Percentiles rank a stretch among this genome's conserved stretches.
Evolutionary conservation across 2,329 filamentous ascomycete species (phyloP).

Genomic region (Ascomycota sp.): DNA sequence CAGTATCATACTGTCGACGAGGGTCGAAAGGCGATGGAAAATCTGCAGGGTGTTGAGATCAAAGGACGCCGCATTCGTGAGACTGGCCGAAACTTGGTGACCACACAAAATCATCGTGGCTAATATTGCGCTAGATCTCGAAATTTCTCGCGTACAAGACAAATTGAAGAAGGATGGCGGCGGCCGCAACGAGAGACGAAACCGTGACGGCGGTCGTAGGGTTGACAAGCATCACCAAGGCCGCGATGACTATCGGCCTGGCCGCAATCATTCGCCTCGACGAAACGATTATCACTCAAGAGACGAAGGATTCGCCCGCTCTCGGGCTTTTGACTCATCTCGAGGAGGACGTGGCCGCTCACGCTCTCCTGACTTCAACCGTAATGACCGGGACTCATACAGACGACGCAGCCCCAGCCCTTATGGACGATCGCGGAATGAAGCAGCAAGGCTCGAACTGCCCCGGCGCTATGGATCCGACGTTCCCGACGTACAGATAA

Average conservation of each 20-base stretch:
- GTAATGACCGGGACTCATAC: conserved; percentile 28
- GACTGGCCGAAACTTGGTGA: neutral
- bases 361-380: conserved; percentile 34
- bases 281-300: conserved; percentile 32
- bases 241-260: conserved; percentile 44
- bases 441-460: conserved; percentile 37
- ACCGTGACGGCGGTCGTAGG: conserved; percentile 20
- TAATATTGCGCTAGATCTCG: conserved; percentile 36
- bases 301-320: conserved; percentile 36
- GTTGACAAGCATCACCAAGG: conserved; percentile 22
- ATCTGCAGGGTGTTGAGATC: conserved; percentile 59
- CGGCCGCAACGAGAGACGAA: conserved; percentile 36
- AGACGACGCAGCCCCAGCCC: conserved; percentile 52
- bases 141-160: conserved; percentile 73
- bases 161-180: conserved; percentile 39
- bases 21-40: conserved; percentile 51
- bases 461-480: conserved; percentile 50
- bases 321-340: conserved; percentile 19
- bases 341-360: conserved; percentile 37
- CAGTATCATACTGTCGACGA: conserved; percentile 65
- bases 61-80: conserved; percentile 79
- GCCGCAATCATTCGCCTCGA: conserved; percentile 34
- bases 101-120: conserved; percentile 11
- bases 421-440: conserved; percentile 22
- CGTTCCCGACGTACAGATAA: conserved; percentile 74